Percentiles rank a stretch among this genome's conserved stretches.
Evolutionary conservation across 345 rosid species (phyloP).

Genomic region (Luvunga scandens): DNA sequence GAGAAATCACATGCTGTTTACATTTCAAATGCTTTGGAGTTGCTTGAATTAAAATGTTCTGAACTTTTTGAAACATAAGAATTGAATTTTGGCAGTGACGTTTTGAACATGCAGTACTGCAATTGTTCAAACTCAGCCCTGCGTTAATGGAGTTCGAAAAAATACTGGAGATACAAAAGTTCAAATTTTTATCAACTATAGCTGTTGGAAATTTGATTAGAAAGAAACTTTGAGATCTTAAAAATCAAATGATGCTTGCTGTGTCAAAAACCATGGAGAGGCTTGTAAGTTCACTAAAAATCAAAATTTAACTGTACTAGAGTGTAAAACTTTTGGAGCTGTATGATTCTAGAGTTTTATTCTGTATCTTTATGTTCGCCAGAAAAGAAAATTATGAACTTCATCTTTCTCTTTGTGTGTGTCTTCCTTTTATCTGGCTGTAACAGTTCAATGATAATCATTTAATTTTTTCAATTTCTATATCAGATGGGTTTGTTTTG

Average conservation of each 20-base stretch:
- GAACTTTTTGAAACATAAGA: not conserved
- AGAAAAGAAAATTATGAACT: not conserved
- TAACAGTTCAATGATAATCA: not conserved
- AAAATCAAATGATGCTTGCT: not conserved
- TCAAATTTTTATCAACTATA: not conserved
- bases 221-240: not conserved
- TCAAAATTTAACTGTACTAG: not conserved
- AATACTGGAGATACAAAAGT: not conserved
- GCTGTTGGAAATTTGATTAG: not conserved
- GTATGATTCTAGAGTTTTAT: not conserved
- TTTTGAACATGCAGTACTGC: not conserved
- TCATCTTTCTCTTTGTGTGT: not conserved
- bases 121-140: not conserved
- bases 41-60: not conserved
- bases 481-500: conserved; percentile 78
- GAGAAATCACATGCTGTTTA: not conserved
- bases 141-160: not conserved
- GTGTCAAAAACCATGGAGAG: not conserved
- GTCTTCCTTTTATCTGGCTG: not conserved
- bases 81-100: not conserved
- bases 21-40: not conserved
- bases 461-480: not conserved
- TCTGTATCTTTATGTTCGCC: not conserved
- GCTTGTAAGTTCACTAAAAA: not conserved
- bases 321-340: not conserved